A percentile compares a stretch with the other conserved stretches of the same genome.
phyloP scores from a whole-genome alignment of 2,329 filamentous ascomycete species.

The Claviceps spartinae region DNA sequence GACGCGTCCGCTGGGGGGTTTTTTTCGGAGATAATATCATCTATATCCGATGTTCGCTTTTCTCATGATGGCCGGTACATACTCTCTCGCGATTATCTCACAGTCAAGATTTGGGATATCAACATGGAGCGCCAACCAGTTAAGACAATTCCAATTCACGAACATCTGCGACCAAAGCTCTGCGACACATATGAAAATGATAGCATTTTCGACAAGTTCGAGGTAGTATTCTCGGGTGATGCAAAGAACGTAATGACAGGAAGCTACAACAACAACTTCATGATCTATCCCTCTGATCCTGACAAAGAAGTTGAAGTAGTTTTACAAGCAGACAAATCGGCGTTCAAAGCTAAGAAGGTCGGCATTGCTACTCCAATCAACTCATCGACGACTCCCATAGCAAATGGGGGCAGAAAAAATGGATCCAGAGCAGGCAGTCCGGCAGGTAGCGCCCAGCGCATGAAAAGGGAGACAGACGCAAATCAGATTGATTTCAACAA shows the following conservation, averaged over 20 bases:
- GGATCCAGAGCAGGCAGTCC: slow-evolving; percentile 81
- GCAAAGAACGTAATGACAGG: slow-evolving; percentile 99
- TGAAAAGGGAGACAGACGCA: slow-evolving; percentile 98
- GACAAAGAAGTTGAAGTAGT: slow-evolving; percentile 96
- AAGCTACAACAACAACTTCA: slow-evolving; percentile 99
- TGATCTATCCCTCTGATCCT: slow-evolving; percentile 97
- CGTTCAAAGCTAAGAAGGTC: slow-evolving; percentile 99
- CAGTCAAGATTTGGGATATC: slow-evolving; percentile 99
- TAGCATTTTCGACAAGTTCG: slow-evolving; percentile 99
- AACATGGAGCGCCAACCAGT: slow-evolving; percentile 97
- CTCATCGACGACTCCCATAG: slow-evolving; percentile 56
- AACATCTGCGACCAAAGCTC: slow-evolving; percentile 82
- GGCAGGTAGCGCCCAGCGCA: slow-evolving; percentile 64
- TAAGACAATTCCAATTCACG: slow-evolving; percentile 98
- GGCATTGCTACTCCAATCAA: slow-evolving; percentile 97
- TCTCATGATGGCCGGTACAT: slow-evolving; percentile 95
- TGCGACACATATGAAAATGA: slow-evolving; percentile 99
- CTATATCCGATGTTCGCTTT: slow-evolving; percentile 96
- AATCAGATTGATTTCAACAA: slow-evolving; percentile 99
- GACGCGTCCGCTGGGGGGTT: slow-evolving; percentile 94
- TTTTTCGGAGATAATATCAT: slow-evolving; percentile 99
- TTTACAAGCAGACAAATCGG: slow-evolving; percentile 93
- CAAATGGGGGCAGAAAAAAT: slow-evolving; percentile 71
- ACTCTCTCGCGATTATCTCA: slow-evolving; percentile 91
- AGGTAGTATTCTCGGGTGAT: slow-evolving; percentile 96